Conservation (phyloP, 2,329 filamentous ascomycete genomes). For the Xylariaceae sp. region DNA sequence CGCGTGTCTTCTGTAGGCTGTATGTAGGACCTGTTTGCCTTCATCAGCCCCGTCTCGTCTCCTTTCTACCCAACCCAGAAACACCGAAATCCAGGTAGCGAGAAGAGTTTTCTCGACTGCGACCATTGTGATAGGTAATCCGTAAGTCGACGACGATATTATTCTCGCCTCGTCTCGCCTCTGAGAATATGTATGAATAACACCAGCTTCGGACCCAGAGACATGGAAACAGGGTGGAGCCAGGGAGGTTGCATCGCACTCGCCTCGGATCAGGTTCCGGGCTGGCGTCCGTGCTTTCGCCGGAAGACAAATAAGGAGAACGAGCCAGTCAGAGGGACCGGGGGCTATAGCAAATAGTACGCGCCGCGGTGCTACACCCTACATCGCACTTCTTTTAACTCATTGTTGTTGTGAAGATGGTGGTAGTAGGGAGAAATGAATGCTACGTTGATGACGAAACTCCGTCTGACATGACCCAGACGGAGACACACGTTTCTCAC, state of each 20-base stretch:
- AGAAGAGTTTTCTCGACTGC: neutral
- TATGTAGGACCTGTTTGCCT: neutral
- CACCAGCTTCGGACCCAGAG: neutral
- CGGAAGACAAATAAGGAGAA: neutral
- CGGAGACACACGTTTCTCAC: neutral
- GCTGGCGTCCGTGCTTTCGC: neutral
- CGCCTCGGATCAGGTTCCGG: neutral
- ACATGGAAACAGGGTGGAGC: neutral
- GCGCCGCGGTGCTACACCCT: no score
- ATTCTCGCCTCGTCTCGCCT: no score
- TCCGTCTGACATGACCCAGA: neutral
- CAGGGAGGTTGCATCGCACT: neutral
- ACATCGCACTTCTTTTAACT: no score
- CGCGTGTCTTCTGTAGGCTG: no score
- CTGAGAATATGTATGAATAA: no score
- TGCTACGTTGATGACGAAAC: neutral
- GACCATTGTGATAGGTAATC: no score
- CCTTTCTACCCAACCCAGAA: conserved; percentile 19
- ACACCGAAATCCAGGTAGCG: conserved; percentile 8
- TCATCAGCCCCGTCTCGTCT: neutral
- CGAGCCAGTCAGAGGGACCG: neutral
- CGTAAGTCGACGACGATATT: no score
- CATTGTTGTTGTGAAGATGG: neutral
- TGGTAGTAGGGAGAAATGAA: neutral
- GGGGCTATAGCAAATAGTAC: neutral